Evolutionary conservation across 805 yeast species (phyloP).

Genomic region (Naumovozyma baii): DNA sequence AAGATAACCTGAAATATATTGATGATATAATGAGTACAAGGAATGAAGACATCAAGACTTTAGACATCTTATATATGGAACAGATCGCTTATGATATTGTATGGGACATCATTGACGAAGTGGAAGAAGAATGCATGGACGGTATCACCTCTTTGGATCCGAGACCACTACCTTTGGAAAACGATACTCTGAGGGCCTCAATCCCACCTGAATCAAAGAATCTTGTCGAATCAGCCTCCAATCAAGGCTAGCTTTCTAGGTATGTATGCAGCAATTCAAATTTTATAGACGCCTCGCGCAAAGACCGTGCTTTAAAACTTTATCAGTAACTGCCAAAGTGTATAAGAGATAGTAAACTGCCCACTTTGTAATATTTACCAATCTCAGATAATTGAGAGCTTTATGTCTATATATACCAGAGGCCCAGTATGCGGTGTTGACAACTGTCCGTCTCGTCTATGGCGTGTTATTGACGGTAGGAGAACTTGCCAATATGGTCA

Average conservation of each 20-base stretch:
- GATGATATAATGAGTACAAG: conserved; percentile 18
- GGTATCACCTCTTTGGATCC: background rate
- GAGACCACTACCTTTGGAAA: background rate
- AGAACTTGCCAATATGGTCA: conserved; percentile 87
- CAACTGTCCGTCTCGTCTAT: conserved; percentile 74
- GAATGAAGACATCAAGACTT: conserved; percentile 35
- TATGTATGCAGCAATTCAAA: too few relatives aligned
- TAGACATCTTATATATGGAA: conserved; percentile 55
- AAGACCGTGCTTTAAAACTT: too few relatives aligned
- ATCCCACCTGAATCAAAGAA: too few relatives aligned
- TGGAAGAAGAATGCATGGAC: conserved; percentile 37
- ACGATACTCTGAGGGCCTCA: too few relatives aligned
- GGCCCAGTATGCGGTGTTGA: conserved; percentile 87
- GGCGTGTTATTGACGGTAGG: conserved; percentile 65
- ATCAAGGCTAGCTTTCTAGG: too few relatives aligned
- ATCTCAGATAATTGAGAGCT: background rate
- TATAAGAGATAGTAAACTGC: too few relatives aligned
- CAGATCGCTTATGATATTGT: conserved; percentile 69
- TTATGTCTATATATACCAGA: conserved; percentile 40
- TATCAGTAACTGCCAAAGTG: too few relatives aligned
- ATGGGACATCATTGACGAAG: conserved; percentile 80
- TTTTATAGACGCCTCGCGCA: too few relatives aligned
- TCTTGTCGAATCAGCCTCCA: too few relatives aligned
- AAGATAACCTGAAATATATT: conserved; percentile 39
- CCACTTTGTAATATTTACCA: too few relatives aligned